Base-by-base conservation (phyloP, 78 protist species). In the Isochrysis galbana region DNA sequence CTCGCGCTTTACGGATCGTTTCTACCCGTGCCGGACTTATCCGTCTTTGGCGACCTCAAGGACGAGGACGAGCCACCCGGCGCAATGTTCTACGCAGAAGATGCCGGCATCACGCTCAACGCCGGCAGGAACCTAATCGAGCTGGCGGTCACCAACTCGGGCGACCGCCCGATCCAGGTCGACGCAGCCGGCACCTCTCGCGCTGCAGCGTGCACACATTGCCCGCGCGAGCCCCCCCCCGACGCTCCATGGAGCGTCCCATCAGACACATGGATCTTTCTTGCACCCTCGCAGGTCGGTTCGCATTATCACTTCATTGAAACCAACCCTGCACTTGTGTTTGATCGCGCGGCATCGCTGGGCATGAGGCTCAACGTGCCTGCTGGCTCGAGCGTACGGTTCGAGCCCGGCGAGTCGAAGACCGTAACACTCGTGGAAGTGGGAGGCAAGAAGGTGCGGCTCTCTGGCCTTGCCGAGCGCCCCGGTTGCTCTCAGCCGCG, bases 371-470 rank as follows among this genome's bases (percentile, higher is more conserved):
- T 91, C n/a, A 83, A 78, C 84, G 84, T 91, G 69, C 45, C 94
- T 5, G 90, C 94, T 4, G 94, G 94, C 48, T 78, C 94, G 32
- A 42, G 61, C n/a, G 90, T 91, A 14, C 89, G 94, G 38, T 91
- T 91, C 47, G 94, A 91, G 94, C 94, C 94, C 7, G 94, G 94
- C 48, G 94, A 91, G 44, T 4, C 90, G 32, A 87, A 87, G 72
- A 54, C 72, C 21, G 69, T 87, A 14, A 87, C 90, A 14, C 90
- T 87, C 38, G 90, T 47, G 21, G 90, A 2, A 19, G 29, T 87
- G 72, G 90, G 34, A 2, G 90, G 90, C 78, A 2, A 1, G 38
- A 45, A 36, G 74, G 74, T 26, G 74, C 67, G 19, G 67, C 67
- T 54, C 67, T 54, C 67, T 54, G 67, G 67, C n/a, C 67, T 54